Conservation (phyloP, 2,329 filamentous ascomycete species). For the Lojkania enalia region DNA sequence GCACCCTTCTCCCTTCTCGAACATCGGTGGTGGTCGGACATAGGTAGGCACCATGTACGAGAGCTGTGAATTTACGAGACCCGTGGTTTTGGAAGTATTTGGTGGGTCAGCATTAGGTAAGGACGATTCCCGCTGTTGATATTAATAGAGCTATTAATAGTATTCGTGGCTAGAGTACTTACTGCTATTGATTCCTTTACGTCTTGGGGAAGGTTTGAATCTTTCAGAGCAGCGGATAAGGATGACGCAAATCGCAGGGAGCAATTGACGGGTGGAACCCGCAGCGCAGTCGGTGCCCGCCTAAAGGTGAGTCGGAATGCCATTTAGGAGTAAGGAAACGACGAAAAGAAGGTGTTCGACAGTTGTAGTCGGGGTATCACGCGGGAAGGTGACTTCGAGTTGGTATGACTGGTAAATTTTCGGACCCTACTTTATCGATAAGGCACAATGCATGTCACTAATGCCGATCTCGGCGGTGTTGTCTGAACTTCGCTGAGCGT, state of each 20-base stretch:
- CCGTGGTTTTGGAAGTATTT: constrained; percentile 71
- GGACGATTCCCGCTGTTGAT: constrained; percentile 36
- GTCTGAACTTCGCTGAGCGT: too few relatives aligned
- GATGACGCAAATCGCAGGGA: constrained; percentile 45
- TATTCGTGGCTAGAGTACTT: constrained; percentile 9
- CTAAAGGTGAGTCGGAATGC: constrained; percentile 35
- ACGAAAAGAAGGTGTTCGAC: neutral
- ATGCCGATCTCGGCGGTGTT: neutral
- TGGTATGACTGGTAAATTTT: constrained; percentile 8
- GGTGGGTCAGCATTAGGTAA: constrained; percentile 73
- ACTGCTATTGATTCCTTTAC: constrained; percentile 49
- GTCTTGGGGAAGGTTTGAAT: constrained; percentile 47
- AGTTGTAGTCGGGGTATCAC: constrained; percentile 1
- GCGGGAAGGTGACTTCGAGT: constrained; percentile 1
- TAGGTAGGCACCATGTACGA: constrained; percentile 97
- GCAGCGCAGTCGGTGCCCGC: constrained; percentile 30
- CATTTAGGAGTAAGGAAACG: constrained; percentile 21
- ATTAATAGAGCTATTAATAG: neutral
- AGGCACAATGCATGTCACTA: neutral
- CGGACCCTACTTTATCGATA: constrained; percentile 11
- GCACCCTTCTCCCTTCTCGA: constrained; percentile 83
- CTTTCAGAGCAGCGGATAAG: constrained; percentile 41
- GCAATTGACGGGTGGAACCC: constrained; percentile 26
- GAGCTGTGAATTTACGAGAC: constrained; percentile 73
- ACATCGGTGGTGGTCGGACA: constrained; percentile 84